Base-by-base conservation (phyloP, 495 filamentous ascomycete species). In the Trichocladium antarcticum region DNA sequence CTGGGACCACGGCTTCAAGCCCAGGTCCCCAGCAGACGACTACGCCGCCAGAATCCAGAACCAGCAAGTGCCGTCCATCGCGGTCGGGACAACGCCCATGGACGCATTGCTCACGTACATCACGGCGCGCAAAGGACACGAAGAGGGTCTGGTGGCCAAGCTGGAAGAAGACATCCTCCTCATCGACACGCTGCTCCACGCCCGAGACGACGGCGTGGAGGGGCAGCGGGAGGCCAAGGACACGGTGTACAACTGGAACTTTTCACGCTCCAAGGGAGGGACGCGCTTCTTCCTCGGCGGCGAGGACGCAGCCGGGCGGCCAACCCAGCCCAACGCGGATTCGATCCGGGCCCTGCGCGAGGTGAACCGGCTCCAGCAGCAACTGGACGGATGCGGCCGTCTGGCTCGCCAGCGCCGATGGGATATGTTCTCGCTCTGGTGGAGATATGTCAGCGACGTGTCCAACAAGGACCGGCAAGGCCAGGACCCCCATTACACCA, bases 41-140 rank as follows among this genome's bases (percentile, higher is more conserved):
- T 3, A 4, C 4, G 39, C 19, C 8, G 27, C 43, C 5, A 32
- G 49, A 3, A 6, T 9, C n/a, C n/a, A 47, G 17, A 19, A 39
- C 14, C 27, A 29, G 1, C 22, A 15, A 1, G 8, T 21, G n/a
- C 28, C 35, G 17, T 47, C 54, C 8, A 34, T 76, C 1, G 51
- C 73, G 0, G 55, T 77, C 7, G 74, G 75, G 0, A 71, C 68
- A 0, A 70, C 72, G 1, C 62, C 71, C 3, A 50, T 75, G 14
- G 75, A 78, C 47, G 55, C 70, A 0, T 24, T 76, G 6, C 45
- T 75, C 0, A 41, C 71, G 0, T 76, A 68, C 52, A 35, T 65
- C 10, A 20, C 53, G 3, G 53, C 51, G 1, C 57, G 51, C 16
- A 49, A 43, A 19, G 39, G 40, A 8, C 27, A 14, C 28, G 24